Percentiles rank a stretch among this genome's conserved stretches.
Evolutionary conservation across 2,329 filamentous ascomycete species (phyloP).

Genomic region (Hymenoscyphus repandus): DNA sequence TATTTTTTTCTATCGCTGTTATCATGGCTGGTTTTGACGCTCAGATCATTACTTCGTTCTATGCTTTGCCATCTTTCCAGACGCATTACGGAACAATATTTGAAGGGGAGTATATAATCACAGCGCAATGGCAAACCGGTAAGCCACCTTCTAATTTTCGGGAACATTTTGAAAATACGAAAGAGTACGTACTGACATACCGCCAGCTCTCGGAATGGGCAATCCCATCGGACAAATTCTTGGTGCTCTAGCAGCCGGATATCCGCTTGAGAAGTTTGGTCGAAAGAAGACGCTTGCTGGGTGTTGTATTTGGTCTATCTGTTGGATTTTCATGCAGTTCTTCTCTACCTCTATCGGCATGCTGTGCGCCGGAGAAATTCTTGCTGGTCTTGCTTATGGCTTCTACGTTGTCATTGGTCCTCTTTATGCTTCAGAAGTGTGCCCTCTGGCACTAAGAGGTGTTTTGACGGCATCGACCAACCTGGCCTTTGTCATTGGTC

Average conservation of each 20-base stretch:
- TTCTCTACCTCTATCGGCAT: conserved; percentile 37
- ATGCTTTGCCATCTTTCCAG: conserved; percentile 24
- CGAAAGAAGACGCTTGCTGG: conserved; percentile 15
- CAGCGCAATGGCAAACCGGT: conserved; percentile 25
- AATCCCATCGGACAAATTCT: conserved; percentile 24
- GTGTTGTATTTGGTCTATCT: conserved; percentile 14
- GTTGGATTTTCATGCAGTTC: conserved; percentile 42
- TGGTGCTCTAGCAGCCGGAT: conserved; percentile 44
- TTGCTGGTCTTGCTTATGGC: conserved; percentile 38
- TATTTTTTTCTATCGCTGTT: conserved; percentile 23
- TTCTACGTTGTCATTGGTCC: conserved; percentile 40
- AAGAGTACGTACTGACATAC: background rate
- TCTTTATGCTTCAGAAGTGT: conserved; percentile 40
- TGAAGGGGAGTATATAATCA: conserved; percentile 20
- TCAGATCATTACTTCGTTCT: conserved; percentile 21
- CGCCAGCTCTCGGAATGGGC: conserved; percentile 19
- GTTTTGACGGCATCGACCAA: conserved; percentile 46
- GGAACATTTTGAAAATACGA: background rate
- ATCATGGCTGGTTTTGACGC: conserved; percentile 26
- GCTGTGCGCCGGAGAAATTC: conserved; percentile 60
- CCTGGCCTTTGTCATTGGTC: conserved; percentile 45
- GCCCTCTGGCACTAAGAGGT: conserved; percentile 45
- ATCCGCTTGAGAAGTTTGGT: conserved; percentile 21
- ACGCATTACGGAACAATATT: conserved; percentile 16
- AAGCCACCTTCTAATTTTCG: background rate